These are phyloP conservation scores for Xerocomellus dryophilus DNA, from an alignment of 768 basidiomycete species.

Conservation along the genomic window DNA sequence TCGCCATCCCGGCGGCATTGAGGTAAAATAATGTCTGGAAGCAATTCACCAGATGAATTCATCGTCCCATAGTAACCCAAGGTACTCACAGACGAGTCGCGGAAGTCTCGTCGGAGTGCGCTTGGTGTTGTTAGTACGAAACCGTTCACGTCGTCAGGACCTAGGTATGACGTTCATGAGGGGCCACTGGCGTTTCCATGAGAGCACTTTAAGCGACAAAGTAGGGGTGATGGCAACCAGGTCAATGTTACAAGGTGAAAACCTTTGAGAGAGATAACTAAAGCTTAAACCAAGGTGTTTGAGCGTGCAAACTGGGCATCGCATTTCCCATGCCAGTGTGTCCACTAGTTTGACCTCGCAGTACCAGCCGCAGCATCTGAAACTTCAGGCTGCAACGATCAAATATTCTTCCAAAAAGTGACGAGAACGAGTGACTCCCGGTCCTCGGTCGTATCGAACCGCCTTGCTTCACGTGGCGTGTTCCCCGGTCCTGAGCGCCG, in stretches of 20 bases:
- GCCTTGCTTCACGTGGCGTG: no score
- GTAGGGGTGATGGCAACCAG: neutral
- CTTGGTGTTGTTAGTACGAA: neutral
- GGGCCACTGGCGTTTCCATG: neutral
- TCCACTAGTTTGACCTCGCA: no score
- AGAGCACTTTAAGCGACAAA: neutral
- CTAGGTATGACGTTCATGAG: no score
- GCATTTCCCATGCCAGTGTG: no score
- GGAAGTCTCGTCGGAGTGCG: no score
- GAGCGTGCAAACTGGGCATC: neutral
- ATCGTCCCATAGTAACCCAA: neutral
- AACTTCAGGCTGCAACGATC: neutral
- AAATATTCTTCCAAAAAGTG: no score
- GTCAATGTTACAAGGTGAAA: neutral
- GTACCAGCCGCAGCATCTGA: no score
- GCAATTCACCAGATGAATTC: neutral
- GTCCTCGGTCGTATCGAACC: no score
- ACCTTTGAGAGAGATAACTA: neutral
- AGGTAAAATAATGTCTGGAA: constrained; percentile 9
- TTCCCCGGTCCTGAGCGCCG: no score
- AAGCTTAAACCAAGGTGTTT: neutral
- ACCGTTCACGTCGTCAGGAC: no score
- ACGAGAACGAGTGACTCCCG: no score
- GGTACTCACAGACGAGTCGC: neutral
- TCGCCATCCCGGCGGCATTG: neutral